These are phyloP conservation scores for Alternaria sp. DNA, from an alignment of 2,329 filamentous ascomycete genomes.

Conservation along the genomic window DNA sequence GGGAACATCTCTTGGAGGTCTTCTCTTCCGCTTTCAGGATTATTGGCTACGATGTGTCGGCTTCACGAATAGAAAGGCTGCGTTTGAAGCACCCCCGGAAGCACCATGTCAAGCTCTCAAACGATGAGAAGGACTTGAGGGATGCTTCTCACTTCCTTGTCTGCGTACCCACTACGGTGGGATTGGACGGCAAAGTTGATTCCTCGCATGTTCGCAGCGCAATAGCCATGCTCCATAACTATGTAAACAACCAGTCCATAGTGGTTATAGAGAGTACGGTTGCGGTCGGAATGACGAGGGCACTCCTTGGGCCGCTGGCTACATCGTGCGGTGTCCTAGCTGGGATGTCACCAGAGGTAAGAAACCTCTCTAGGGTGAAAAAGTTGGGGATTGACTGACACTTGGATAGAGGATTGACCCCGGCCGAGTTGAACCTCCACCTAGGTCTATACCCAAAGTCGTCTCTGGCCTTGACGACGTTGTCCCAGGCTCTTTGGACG, in stretches of 20 bases:
- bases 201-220: slow-evolving; percentile 59
- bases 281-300: slow-evolving; percentile 63
- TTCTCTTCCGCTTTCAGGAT: slow-evolving; percentile 56
- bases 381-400: background rate
- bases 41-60: slow-evolving; percentile 49
- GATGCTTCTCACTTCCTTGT: slow-evolving; percentile 63
- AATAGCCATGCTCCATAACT: slow-evolving; percentile 52
- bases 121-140: background rate
- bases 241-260: slow-evolving; percentile 56
- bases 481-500: slow-evolving; percentile 49
- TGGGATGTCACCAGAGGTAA: slow-evolving; percentile 61
- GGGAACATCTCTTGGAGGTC: slow-evolving; percentile 58
- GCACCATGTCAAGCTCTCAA: slow-evolving; percentile 5
- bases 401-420: slow-evolving; percentile 59
- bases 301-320: slow-evolving; percentile 59
- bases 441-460: slow-evolving; percentile 61
- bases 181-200: slow-evolving; percentile 58
- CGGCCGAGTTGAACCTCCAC: slow-evolving; percentile 54
- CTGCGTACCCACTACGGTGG: slow-evolving; percentile 62
- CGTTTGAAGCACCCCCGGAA: background rate
- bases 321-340: slow-evolving; percentile 8
- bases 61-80: slow-evolving; percentile 9
- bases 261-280: slow-evolving; percentile 63
- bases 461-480: slow-evolving; percentile 59
- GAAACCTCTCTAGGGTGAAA: background rate